phyloP scores from a whole-genome alignment of 78 protist species.

The Chrysochromulina parva region DNA sequence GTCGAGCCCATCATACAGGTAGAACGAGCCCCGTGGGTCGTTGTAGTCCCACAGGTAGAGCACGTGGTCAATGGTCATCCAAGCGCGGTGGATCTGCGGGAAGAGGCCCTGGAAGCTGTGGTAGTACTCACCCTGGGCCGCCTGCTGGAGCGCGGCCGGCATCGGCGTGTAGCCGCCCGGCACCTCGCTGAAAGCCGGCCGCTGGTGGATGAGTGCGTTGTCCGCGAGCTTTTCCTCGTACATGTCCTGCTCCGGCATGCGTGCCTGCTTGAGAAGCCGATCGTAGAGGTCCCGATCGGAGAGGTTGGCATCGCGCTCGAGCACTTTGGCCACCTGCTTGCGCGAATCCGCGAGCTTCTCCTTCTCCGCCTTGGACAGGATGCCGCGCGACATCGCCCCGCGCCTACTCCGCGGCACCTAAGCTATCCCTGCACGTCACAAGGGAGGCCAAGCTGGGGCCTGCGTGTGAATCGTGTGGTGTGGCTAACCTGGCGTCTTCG shows the following conservation, averaged over 20 bases:
- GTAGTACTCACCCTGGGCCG: not conserved
- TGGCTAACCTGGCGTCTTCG: too few species aligned
- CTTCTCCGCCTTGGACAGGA: too few species aligned
- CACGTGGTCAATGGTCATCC: slow-evolving; percentile 44
- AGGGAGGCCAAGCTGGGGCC: too few species aligned
- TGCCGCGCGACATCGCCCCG: too few species aligned
- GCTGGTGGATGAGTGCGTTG: not conserved
- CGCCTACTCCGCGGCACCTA: too few species aligned
- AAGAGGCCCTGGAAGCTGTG: slow-evolving; percentile 38
- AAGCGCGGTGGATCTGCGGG: slow-evolving; percentile 48
- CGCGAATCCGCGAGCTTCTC: too few species aligned
- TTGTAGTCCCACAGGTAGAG: slow-evolving; percentile 46
- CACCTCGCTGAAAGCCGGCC: not conserved
- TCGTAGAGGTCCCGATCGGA: not conserved
- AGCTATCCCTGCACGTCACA: too few species aligned
- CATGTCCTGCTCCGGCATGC: not conserved
- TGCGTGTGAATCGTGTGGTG: too few species aligned
- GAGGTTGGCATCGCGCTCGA: not conserved
- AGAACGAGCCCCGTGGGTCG: not conserved
- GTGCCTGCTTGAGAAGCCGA: not conserved
- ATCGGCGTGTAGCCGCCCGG: slow-evolving; percentile 4
- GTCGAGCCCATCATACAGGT: not conserved
- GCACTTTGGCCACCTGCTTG: not conserved
- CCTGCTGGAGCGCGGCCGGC: slow-evolving; percentile 11
- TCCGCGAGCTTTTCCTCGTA: not conserved